Evolutionary conservation across 225 moss, liverwort and hornwort genomes (phyloP), one percentile per base, ranked within the genome.

Genomic region (Antitrichia curtipendula): DNA sequence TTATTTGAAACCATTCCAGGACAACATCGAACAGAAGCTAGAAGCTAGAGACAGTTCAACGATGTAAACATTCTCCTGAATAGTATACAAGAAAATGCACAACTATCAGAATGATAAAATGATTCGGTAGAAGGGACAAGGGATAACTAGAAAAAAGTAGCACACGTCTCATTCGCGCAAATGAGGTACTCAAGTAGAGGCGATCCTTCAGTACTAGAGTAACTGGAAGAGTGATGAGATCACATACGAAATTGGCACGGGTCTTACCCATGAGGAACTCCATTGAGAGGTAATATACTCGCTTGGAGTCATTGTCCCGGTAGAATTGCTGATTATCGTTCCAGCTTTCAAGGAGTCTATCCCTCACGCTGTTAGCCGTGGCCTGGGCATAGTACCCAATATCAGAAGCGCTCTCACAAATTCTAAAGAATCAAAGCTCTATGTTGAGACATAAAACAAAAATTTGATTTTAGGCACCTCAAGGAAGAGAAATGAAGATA

Each of bases 271-370:
- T 97, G 70, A 97, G 90, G 90, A 97, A 97, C 88, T 97, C 97
- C 97, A 97, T 97, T 54, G 97, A 96, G 53, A 97, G 91, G 86
- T 97, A 97, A 88, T 96, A 97, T 52, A 97, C 97, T 91, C 97
- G 95, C 92, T 97, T 97, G 17, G 94, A 92, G 86, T 96, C 97
- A 90, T 91, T 89, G 76, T 95, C 96, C 86, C 96, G 92, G 86
- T 95, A 96, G 77, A 90, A 96, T 89, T 97, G 95, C 84, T 97
- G 97, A 82, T 94, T 97, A 76, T 97, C 97, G 74, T 96, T 96
- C 97, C 97, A 97, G 88, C 97, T 97, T 87, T 96, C 97, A 87
- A 97, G 95, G 34, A 97, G 93, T 71, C 97, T 94, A 89, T 97
- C 97, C 90, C 95, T 95, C 86, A 97, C 97, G 86, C 96, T 97